Percentiles rank a stretch among this genome's conserved stretches.
Evolutionary conservation across 129 eudicot genomes (phyloP).

Genomic region (Helichrysum umbraculigerum): DNA sequence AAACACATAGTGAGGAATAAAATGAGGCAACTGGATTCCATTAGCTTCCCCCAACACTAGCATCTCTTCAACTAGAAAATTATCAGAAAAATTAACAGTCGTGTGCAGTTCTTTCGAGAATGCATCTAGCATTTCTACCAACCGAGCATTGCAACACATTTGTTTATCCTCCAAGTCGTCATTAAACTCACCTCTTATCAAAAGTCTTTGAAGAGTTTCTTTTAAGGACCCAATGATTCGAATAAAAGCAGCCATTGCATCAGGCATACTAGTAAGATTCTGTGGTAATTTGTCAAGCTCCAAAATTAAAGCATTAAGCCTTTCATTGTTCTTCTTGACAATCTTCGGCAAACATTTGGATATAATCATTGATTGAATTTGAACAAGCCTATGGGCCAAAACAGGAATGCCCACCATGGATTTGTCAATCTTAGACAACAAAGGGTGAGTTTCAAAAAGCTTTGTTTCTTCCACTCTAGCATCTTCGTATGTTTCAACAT

Average conservation of each 20-base stretch:
- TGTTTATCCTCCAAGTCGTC: neutral
- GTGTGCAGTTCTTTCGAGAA: neutral
- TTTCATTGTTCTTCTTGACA: neutral
- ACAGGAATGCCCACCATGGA: neutral
- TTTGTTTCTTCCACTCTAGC: neutral
- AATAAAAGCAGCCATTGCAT: neutral
- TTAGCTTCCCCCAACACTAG: neutral
- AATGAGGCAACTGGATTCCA: neutral
- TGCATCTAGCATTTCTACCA: neutral
- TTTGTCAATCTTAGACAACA: neutral
- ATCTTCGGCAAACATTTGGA: neutral
- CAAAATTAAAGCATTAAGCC: neutral
- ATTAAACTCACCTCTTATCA: neutral
- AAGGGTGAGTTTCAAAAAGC: neutral
- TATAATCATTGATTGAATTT: neutral
- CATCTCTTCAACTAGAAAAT: neutral
- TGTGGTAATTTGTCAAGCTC: neutral
- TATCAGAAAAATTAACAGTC: neutral
- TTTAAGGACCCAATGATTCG: neutral
- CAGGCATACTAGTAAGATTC: neutral
- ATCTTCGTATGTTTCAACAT: neutral
- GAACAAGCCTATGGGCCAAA: neutral
- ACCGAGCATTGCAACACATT: neutral
- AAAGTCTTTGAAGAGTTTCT: neutral
- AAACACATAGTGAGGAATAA: neutral